Conservation (phyloP, 163 green algal genomes). For the Chlorella variabilis region DNA sequence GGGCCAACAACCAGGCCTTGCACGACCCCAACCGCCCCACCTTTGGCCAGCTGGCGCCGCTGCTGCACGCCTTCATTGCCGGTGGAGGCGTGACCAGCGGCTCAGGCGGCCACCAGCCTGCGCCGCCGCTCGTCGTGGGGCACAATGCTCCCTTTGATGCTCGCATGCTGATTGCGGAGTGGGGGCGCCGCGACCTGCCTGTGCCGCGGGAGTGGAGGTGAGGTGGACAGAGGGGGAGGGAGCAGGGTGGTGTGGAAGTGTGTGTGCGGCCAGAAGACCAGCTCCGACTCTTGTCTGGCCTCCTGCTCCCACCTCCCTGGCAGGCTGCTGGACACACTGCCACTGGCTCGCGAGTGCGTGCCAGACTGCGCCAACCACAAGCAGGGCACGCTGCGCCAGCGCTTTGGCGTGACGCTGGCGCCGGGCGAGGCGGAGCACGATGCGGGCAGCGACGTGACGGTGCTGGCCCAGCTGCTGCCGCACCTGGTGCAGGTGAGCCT, state of each 20-base stretch:
- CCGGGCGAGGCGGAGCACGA: constrained; percentile 19
- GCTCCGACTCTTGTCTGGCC: neutral
- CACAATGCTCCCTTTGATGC: constrained; percentile 29
- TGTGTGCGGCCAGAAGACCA: too few species aligned
- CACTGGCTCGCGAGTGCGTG: neutral
- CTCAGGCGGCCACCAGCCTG: neutral
- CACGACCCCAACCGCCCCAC: constrained; percentile 26
- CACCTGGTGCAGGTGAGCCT: constrained; percentile 14
- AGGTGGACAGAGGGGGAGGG: neutral
- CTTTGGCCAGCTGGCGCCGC: constrained; percentile 22
- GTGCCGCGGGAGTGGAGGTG: constrained; percentile 17
- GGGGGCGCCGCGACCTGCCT: neutral
- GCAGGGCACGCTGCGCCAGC: constrained; percentile 6
- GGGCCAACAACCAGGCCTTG: neutral
- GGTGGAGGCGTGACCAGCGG: neutral
- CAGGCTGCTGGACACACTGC: constrained; percentile 36
- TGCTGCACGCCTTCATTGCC: constrained; percentile 21
- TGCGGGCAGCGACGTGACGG: neutral
- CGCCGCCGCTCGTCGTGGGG: neutral
- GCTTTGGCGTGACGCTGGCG: constrained; percentile 13
- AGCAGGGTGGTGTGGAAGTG: neutral
- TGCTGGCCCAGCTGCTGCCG: constrained; percentile 36
- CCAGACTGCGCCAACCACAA: neutral
- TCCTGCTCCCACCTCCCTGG: neutral
- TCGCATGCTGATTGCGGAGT: constrained; percentile 21